Conservation (phyloP, 2,329 filamentous ascomycete species). For the Triangularia setosa region DNA sequence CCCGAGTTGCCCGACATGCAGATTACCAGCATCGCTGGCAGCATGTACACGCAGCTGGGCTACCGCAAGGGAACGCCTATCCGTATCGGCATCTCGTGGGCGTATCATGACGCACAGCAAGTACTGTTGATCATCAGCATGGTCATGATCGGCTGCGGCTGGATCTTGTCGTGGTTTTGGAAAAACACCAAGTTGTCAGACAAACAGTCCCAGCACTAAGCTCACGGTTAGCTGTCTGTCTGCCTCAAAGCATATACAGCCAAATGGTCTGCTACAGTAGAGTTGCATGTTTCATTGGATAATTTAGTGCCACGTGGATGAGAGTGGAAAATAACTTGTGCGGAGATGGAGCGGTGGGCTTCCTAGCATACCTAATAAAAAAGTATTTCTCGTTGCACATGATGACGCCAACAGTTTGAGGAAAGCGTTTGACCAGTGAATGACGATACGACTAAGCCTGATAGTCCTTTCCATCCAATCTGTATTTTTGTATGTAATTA, state of each 20-base stretch:
- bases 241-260: too few relatives aligned
- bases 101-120: constrained; percentile 35
- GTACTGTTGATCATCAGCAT: constrained; percentile 34
- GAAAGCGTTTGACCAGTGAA: too few relatives aligned
- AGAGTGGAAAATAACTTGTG: not conserved
- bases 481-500: not conserved
- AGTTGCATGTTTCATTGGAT: not conserved
- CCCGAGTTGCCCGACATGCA: constrained; percentile 30
- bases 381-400: not conserved
- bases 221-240: too few relatives aligned
- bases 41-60: constrained; percentile 34
- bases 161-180: constrained; percentile 32
- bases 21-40: constrained; percentile 32
- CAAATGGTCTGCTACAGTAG: not conserved
- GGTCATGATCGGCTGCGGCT: constrained; percentile 23
- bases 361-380: not conserved
- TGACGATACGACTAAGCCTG: not conserved
- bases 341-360: not conserved
- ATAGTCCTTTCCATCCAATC: not conserved
- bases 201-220: constrained; percentile 28
- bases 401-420: not conserved
- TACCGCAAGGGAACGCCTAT: constrained; percentile 33
- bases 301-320: not conserved
- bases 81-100: constrained; percentile 33
- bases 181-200: constrained; percentile 31